Conservation (phyloP, 2,329 filamentous ascomycete species). For the Sporothrix brasiliensis region DNA sequence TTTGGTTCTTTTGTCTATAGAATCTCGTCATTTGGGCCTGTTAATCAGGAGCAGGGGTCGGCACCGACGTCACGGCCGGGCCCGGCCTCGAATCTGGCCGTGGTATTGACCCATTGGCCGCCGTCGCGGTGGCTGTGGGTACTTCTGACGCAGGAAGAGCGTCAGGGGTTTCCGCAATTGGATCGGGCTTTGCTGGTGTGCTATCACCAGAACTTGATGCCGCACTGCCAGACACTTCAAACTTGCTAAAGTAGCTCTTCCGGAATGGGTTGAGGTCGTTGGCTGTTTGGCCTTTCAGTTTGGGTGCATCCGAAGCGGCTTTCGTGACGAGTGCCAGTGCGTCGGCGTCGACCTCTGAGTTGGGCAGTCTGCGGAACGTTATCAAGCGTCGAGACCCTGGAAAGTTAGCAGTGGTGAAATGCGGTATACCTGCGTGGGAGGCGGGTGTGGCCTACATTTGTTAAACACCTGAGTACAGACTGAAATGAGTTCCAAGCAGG, state of each 20-base stretch:
- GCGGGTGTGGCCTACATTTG: conserved; percentile 62
- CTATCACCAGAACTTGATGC: background rate
- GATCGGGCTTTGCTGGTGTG: conserved; percentile 8
- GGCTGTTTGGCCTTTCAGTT: conserved; percentile 52
- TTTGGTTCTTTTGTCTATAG: background rate
- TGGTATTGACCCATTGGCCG: conserved; percentile 16
- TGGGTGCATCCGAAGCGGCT: conserved; percentile 40
- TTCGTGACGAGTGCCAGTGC: conserved; percentile 44
- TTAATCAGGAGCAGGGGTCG: conserved; percentile 16
- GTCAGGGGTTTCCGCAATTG: background rate
- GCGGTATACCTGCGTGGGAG: conserved; percentile 1
- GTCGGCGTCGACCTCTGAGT: conserved; percentile 55
- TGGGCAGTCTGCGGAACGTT: conserved; percentile 74
- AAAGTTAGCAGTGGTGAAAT: background rate
- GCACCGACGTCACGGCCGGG: conserved; percentile 1
- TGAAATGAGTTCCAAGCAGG: conserved; percentile 70
- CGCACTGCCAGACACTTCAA: conserved; percentile 43
- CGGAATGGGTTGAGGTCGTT: conserved; percentile 65
- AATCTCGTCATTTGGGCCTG: background rate
- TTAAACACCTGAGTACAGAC: conserved; percentile 87
- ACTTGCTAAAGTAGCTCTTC: conserved; percentile 61
- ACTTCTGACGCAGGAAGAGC: background rate
- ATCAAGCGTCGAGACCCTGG: conserved; percentile 85
- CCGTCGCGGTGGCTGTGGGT: background rate
- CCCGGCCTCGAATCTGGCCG: conserved; percentile 2